A percentile compares a stretch with the other conserved stretches of the same genome.
Evolutionary conservation across 345 rosid species (phyloP).

Genomic region (Eutrema yunnanense): DNA sequence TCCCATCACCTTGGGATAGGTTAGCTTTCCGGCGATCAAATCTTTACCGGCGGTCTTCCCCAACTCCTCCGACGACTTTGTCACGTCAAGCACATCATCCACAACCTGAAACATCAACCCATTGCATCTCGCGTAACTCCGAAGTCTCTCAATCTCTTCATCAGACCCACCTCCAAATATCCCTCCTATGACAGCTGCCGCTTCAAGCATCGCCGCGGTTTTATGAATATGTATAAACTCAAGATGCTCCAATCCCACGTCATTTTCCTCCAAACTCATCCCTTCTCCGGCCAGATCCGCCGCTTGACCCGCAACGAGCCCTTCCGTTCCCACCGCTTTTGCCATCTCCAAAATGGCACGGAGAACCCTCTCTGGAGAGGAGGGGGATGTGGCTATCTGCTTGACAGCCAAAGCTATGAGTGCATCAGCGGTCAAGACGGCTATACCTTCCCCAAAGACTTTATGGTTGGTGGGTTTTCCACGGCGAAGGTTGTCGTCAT

Average conservation of each 20-base stretch:
- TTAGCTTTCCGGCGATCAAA: slow-evolving; percentile 51
- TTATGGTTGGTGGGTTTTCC: slow-evolving; percentile 78
- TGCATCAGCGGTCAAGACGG: slow-evolving; percentile 61
- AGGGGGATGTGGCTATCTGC: background rate
- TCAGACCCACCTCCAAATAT: slow-evolving; percentile 62
- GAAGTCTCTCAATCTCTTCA: slow-evolving; percentile 54
- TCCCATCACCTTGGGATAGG: slow-evolving; percentile 67
- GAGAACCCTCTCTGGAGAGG: slow-evolving; percentile 34
- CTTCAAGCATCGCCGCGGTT: slow-evolving; percentile 62
- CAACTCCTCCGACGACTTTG: slow-evolving; percentile 58
- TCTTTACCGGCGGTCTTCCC: slow-evolving; percentile 89
- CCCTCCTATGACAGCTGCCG: slow-evolving; percentile 51
- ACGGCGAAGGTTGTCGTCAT: slow-evolving; percentile 64
- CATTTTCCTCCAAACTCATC: background rate
- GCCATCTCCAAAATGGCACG: slow-evolving; percentile 49
- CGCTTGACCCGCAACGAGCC: slow-evolving; percentile 75
- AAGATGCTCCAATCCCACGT: slow-evolving; percentile 40
- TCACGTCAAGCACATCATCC: slow-evolving; percentile 78
- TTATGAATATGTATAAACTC: slow-evolving; percentile 74
- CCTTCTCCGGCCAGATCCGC: slow-evolving; percentile 56
- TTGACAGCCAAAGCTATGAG: slow-evolving; percentile 58
- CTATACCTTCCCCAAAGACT: slow-evolving; percentile 56
- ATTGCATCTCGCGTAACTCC: slow-evolving; percentile 51
- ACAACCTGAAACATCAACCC: slow-evolving; percentile 80
- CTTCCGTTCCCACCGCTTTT: slow-evolving; percentile 45